Evolutionary conservation across 169 alveolate species (phyloP).

Genomic region (Cryptosporidium meleagridis): DNA sequence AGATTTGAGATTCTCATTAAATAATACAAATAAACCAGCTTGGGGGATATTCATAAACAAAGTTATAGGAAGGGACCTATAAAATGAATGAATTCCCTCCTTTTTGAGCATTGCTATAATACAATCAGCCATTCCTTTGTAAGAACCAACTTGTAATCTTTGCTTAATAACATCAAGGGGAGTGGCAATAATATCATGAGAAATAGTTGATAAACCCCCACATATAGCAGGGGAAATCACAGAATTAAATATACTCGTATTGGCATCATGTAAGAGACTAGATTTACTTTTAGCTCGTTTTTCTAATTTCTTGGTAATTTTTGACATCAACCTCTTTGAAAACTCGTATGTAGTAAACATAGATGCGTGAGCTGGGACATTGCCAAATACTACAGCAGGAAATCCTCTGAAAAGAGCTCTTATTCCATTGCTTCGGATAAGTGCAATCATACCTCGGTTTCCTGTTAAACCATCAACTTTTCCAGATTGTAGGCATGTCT

Average conservation of each 20-base stretch:
- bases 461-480: conserved; percentile 23
- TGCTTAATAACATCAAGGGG: conserved; percentile 97
- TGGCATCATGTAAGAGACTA: conserved; percentile 52
- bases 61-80: conserved; percentile 93
- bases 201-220: conserved; percentile 94
- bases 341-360: conserved; percentile 91
- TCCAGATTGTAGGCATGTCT: conserved; percentile 87
- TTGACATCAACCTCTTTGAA: conserved; percentile 55
- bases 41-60: conserved; percentile 94
- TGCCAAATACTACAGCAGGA: conserved; percentile 93
- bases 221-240: conserved; percentile 83
- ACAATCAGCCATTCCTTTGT: conserved; percentile 79
- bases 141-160: conserved; percentile 92
- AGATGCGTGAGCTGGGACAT: conserved; percentile 98
- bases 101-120: conserved; percentile 79
- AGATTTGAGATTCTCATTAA: conserved; percentile 91
- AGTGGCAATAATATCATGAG: conserved; percentile 95
- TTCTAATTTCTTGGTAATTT: neutral
- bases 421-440: conserved; percentile 81
- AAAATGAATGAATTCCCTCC: conserved; percentile 92
- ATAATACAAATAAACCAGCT: conserved; percentile 91
- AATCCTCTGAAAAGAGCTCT: conserved; percentile 90
- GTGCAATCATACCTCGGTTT: conserved; percentile 49
- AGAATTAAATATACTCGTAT: conserved; percentile 79
- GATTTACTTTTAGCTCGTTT: conserved; percentile 5